phyloP scores from a whole-genome alignment of 2,329 filamentous ascomycete species.

The Mycosphaerella sp. region DNA sequence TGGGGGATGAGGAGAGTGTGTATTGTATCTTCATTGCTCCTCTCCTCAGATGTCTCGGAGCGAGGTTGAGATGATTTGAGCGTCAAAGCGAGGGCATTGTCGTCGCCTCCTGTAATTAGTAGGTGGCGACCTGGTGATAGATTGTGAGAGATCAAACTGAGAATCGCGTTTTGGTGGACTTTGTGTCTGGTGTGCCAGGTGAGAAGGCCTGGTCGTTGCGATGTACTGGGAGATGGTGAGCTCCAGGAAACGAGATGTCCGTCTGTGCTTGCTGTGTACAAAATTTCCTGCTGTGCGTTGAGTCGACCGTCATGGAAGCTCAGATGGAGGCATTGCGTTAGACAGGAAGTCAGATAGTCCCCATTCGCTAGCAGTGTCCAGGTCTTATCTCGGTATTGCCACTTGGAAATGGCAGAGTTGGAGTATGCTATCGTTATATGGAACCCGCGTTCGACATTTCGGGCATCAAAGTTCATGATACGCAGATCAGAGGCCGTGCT shows the following conservation, averaged over 20 bases:
- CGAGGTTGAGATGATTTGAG: slow-evolving; percentile 21
- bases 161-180: slow-evolving; percentile 77
- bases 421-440: slow-evolving; percentile 70
- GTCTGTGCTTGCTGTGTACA: slow-evolving; percentile 73
- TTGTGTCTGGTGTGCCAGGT: slow-evolving; percentile 38
- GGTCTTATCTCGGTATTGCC: slow-evolving; percentile 18
- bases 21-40: neutral
- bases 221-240: neutral
- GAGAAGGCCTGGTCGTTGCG: neutral
- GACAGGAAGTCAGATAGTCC: slow-evolving; percentile 52
- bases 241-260: slow-evolving; percentile 63
- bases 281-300: slow-evolving; percentile 42
- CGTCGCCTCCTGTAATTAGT: slow-evolving; percentile 76
- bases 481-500: slow-evolving; percentile 60
- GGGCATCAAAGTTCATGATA: slow-evolving; percentile 70
- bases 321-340: slow-evolving; percentile 55
- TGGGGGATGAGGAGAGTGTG: slow-evolving; percentile 43
- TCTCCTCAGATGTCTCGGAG: neutral
- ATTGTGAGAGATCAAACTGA: slow-evolving; percentile 42
- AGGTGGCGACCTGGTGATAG: slow-evolving; percentile 38
- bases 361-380: slow-evolving; percentile 37
- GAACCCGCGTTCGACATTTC: slow-evolving; percentile 36
- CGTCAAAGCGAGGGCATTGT: slow-evolving; percentile 67
- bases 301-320: slow-evolving; percentile 38
- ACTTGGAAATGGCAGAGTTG: slow-evolving; percentile 67